Percentiles rank a stretch among this genome's conserved stretches.
Evolutionary conservation across 1,284 basidiomycete species (phyloP).

Genomic region (Boletus smithii): DNA sequence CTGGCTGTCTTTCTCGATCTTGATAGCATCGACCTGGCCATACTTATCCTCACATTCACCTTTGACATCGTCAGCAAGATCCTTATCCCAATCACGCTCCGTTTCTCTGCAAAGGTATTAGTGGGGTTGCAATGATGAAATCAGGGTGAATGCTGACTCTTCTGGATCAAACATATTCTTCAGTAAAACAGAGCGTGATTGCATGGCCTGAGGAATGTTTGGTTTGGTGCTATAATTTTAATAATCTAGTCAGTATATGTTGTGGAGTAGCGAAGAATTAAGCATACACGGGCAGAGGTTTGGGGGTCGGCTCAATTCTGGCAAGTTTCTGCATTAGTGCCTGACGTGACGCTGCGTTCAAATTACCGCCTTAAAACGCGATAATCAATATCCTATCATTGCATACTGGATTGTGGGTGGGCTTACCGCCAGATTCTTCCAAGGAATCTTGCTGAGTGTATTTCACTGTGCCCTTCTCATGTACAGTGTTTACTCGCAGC

Average conservation of each 20-base stretch:
- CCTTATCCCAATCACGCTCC: slow-evolving; percentile 93
- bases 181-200: slow-evolving; percentile 81
- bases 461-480: slow-evolving; percentile 77
- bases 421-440: slow-evolving; percentile 75
- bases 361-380: slow-evolving; percentile 68
- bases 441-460: slow-evolving; percentile 78
- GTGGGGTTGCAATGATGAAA: slow-evolving; percentile 7
- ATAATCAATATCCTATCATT: slow-evolving; percentile 11
- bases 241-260: slow-evolving; percentile 13
- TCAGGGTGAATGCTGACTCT: slow-evolving; percentile 56
- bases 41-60: slow-evolving; percentile 92
- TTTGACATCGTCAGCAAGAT: slow-evolving; percentile 94
- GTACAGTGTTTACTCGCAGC: slow-evolving; percentile 88
- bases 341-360: slow-evolving; percentile 93
- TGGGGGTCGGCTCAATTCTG: slow-evolving; percentile 71
- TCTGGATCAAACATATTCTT: slow-evolving; percentile 98
- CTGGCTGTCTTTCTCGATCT: slow-evolving; percentile 91
- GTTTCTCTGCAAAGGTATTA: slow-evolving; percentile 66
- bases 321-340: slow-evolving; percentile 99
- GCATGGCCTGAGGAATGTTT: slow-evolving; percentile 74
- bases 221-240: slow-evolving; percentile 50
- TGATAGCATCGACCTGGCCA: slow-evolving; percentile 82
- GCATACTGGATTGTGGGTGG: background rate
- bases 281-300: slow-evolving; percentile 58
- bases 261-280: slow-evolving; percentile 1